phyloP scores from a whole-genome alignment of 2,329 filamentous ascomycete species.

The Diaporthe longicolla region DNA sequence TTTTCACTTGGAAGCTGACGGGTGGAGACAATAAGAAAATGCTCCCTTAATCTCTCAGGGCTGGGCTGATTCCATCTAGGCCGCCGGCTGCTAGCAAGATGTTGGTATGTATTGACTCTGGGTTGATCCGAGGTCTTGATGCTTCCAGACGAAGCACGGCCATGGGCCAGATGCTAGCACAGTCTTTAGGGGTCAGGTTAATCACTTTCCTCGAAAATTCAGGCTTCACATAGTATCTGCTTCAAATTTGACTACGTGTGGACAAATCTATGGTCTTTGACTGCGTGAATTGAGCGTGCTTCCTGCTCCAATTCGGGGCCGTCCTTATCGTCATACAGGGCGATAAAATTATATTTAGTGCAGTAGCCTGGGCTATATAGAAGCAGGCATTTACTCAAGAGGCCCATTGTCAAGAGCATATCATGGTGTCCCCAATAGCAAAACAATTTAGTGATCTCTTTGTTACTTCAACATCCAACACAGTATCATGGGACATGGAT shows the following conservation, averaged over 20 bases:
- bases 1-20: neutral
- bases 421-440: neutral
- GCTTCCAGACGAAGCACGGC: slow-evolving; percentile 52
- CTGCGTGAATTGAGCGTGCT: neutral
- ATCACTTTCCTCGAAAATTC: slow-evolving; percentile 42
- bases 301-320: neutral
- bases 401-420: neutral
- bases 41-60: neutral
- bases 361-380: neutral
- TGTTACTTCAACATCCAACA: neutral
- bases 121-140: slow-evolving; percentile 51
- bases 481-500: too few relatives aligned
- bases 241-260: neutral
- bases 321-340: neutral
- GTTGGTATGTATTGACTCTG: slow-evolving; percentile 49
- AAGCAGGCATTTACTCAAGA: neutral
- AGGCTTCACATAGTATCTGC: slow-evolving; percentile 42
- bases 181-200: neutral
- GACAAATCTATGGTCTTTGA: slow-evolving; percentile 39
- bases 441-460: neutral
- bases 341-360: neutral
- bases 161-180: neutral
- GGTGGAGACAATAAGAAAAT: neutral
- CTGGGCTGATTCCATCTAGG: slow-evolving; percentile 46
- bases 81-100: slow-evolving; percentile 55